Percentiles rank a stretch among this genome's conserved stretches.
phyloP scores from a whole-genome alignment of 345 rosid species.

The Balakata baccata region DNA sequence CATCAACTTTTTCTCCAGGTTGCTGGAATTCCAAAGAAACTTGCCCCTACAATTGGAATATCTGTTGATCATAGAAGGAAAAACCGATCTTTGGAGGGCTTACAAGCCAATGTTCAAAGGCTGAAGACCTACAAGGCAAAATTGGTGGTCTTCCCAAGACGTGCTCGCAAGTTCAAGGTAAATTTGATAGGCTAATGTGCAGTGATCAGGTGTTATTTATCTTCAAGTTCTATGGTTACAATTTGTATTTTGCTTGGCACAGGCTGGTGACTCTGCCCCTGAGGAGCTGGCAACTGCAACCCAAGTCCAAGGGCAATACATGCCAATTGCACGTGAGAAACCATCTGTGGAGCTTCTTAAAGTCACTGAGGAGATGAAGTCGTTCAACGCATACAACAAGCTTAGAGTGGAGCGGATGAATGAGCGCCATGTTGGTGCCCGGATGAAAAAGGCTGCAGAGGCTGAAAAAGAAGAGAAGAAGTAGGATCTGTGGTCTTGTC shows the following conservation, averaged over 20 bases:
- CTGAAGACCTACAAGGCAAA: constrained; percentile 83
- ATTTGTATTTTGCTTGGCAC: background rate
- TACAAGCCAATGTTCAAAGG: constrained; percentile 81
- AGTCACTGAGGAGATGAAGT: constrained; percentile 30
- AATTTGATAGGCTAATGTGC: background rate
- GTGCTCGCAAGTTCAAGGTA: constrained; percentile 62
- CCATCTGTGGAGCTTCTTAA: constrained; percentile 32
- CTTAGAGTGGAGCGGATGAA: constrained; percentile 24
- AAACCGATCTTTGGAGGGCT: constrained; percentile 72
- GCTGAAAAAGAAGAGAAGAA: constrained; percentile 35
- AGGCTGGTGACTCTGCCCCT: constrained; percentile 38
- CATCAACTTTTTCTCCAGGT: constrained; percentile 32
- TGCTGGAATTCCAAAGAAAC: constrained; percentile 79
- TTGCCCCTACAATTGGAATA: constrained; percentile 79
- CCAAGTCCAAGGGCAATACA: constrained; percentile 33
- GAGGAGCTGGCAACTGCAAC: constrained; percentile 34
- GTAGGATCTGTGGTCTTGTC: background rate
- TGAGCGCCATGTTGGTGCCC: constrained; percentile 23
- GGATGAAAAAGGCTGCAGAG: constrained; percentile 33
- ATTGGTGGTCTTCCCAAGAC: constrained; percentile 77
- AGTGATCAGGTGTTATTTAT: too few relatives aligned
- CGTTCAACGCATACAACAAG: constrained; percentile 33
- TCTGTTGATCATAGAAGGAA: constrained; percentile 81
- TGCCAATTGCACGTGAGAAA: constrained; percentile 33
- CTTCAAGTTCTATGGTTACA: too few relatives aligned